phyloP scores from a whole-genome alignment of 176 grass and related monocot genomes.

The Metroxylon sagu region DNA sequence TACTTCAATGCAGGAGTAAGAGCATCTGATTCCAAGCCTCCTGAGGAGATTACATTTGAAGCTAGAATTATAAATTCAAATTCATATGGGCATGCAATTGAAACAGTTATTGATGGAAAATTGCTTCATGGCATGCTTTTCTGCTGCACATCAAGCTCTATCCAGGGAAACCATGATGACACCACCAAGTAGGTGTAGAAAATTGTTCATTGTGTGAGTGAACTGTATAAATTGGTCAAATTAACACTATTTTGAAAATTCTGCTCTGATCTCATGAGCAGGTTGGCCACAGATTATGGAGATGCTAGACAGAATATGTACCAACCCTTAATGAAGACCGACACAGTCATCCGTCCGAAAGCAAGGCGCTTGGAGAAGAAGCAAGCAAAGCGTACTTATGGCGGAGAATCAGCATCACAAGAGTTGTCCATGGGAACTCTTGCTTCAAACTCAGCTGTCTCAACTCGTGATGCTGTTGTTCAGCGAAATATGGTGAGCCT shows the following conservation, averaged over 20 bases:
- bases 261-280: neutral
- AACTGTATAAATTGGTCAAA: neutral
- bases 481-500: neutral
- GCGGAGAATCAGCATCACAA: neutral
- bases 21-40: neutral
- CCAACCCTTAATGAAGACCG: neutral
- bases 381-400: neutral
- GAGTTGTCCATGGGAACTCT: neutral
- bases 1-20: neutral
- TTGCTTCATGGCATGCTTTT: conserved; percentile 27
- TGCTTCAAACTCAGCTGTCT: neutral
- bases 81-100: conserved; percentile 17
- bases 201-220: neutral
- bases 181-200: conserved; percentile 5
- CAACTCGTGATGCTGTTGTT: neutral
- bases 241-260: no score
- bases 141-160: conserved; percentile 16
- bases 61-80: conserved; percentile 20
- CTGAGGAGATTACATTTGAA: conserved; percentile 13
- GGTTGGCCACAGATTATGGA: neutral
- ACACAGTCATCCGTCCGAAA: neutral
- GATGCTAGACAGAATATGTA: neutral
- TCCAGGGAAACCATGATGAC: neutral
- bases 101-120: conserved; percentile 21
- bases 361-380: neutral